Base-by-base conservation (phyloP, 2,329 filamentous ascomycete genomes). In the Pseudogymnoascus sp. region DNA sequence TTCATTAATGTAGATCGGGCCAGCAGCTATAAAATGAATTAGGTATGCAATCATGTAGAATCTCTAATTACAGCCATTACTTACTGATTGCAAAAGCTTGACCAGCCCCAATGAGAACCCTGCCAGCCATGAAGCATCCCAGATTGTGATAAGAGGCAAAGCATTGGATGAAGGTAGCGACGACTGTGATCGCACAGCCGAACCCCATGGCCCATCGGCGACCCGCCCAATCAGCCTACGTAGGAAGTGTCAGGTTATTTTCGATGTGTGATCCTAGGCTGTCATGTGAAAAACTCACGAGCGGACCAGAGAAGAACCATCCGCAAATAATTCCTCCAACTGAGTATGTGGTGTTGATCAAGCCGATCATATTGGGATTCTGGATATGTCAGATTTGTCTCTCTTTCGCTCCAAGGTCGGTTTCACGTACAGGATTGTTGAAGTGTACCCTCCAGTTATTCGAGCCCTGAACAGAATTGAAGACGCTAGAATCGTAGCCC, bases 401-500 rank as follows among this genome's bases (percentile, higher is more conserved):
- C 14, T 41, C 37, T 41, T 41, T 41, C 37, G 37, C n/a, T 41
- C n/a, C 37, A 41, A 41, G n/a, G 37, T n/a, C n/a, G 6, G n/a
- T 41, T 41, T 41, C 37, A 23, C 61, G 37, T 66, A 69, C 66
- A 14, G 67, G 66, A 62, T 66, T 34, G 68, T 86, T 78, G 74
- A 89, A 89, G 77, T 82, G 90, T 19, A 76, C 77, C 11, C 85
- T 76, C 87, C 87, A 90, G 73, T 90, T 82, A 13, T 83, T 63
- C 1, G 85, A 89, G 28, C 84, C 85, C 74, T 89, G 87, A 4
- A 89, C 83, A 4, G 87, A 86, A 73, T 90, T 90, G 79, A 86
- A 90, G 54, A 89, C 87, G 43, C 85, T 88, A 1, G 87, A 86
- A 80, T 90, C 87, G 73, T 90, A 90, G 64, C 88, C 88, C 73